Evolutionary conservation across 306 rosid species (phyloP).

Genomic region (peach (Prunus persica)): Prunus_persica_NCBIv2 NC_034014.1:5879001-5879500

Average conservation of each 20-base stretch:
- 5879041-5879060: slow-evolving; percentile 1
- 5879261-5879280: background rate
- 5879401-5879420: slow-evolving; percentile 39
- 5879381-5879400: slow-evolving; percentile 66
- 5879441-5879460: slow-evolving; percentile 88
- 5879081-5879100: background rate
- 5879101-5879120: background rate
- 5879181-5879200: slow-evolving; percentile 71
- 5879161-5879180: background rate
- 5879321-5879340: background rate
- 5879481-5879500: slow-evolving; percentile 42
- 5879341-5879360: slow-evolving; percentile 1
- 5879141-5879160: background rate
- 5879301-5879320: background rate
- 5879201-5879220: slow-evolving; percentile 54
- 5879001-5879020: background rate
- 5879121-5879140: background rate
- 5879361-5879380: slow-evolving; percentile 5
- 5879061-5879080: slow-evolving; percentile 4
- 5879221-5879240: slow-evolving; percentile 74
- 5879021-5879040: background rate
- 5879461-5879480: slow-evolving; percentile 72
- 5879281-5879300: background rate
- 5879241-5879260: slow-evolving; percentile 56
- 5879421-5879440: slow-evolving; percentile 40